These are phyloP conservation scores for Calonectria honghensis DNA, from an alignment of 2,329 filamentous ascomycete genomes.

Conservation along the genomic window DNA sequence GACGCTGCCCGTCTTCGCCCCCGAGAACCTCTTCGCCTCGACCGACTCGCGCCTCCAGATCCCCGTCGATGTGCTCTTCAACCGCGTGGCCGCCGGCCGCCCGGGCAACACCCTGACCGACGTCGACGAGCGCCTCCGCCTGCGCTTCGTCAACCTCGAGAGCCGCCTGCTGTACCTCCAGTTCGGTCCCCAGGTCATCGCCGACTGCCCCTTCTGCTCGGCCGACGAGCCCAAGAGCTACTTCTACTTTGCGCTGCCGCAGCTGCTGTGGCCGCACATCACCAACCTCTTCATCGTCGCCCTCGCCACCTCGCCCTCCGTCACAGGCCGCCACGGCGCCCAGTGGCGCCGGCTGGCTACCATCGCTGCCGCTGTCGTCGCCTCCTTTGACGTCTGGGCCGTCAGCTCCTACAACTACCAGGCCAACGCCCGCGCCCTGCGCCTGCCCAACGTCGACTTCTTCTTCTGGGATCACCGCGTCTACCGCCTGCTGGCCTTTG, in stretches of 20 bases:
- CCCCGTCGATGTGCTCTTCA: conserved; percentile 89
- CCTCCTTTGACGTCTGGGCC: conserved; percentile 79
- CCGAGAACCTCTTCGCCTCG: conserved; percentile 86
- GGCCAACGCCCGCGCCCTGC: conserved; percentile 77
- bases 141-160: conserved; percentile 81
- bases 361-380: conserved; percentile 75
- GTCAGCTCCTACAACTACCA: conserved; percentile 79
- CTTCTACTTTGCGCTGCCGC: conserved; percentile 86
- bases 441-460: conserved; percentile 78
- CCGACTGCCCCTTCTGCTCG: conserved; percentile 88
- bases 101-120: conserved; percentile 68
- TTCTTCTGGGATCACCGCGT: conserved; percentile 83
- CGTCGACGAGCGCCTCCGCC: conserved; percentile 78
- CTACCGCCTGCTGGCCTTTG: conserved; percentile 78
- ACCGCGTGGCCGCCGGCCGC: conserved; percentile 78
- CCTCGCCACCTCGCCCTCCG: conserved; percentile 80
- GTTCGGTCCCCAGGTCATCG: conserved; percentile 84
- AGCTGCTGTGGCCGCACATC: conserved; percentile 85
- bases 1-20: conserved; percentile 80
- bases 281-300: conserved; percentile 84
- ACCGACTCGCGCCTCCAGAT: conserved; percentile 91
- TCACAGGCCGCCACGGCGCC: conserved; percentile 78
- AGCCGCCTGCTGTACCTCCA: conserved; percentile 88
- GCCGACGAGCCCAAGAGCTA: conserved; percentile 82
- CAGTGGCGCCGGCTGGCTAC: conserved; percentile 84